Conservation (phyloP, 148 eudicot species). For the Chenopodium quinoa region DNA sequence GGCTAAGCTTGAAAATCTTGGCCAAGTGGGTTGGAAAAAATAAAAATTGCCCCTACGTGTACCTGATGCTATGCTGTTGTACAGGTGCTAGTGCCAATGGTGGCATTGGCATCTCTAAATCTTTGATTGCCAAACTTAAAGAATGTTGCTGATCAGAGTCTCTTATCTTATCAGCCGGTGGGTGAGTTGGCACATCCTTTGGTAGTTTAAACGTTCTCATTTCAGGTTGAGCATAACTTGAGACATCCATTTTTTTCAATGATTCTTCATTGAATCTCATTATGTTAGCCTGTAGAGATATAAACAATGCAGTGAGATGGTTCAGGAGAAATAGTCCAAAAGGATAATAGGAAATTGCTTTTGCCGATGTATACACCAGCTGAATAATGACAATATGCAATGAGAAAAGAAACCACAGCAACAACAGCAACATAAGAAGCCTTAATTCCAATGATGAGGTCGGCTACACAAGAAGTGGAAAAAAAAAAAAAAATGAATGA, state of each 20-base stretch:
- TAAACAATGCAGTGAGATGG: neutral
- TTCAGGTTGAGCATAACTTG: conserved; percentile 39
- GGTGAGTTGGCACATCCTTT: conserved; percentile 24
- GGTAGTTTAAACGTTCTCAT: conserved; percentile 38
- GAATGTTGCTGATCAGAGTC: conserved; percentile 30
- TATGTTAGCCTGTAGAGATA: conserved; percentile 75
- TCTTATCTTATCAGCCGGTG: conserved; percentile 20
- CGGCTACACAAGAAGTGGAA: neutral
- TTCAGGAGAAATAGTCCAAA: neutral
- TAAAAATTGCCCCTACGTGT: neutral
- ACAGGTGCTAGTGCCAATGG: conserved; percentile 85
- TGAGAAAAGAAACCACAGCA: neutral
- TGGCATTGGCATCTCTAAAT: conserved; percentile 95
- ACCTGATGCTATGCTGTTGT: conserved; percentile 60
- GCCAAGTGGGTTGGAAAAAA: neutral
- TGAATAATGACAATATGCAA: neutral
- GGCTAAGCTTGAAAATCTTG: neutral
- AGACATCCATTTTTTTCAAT: conserved; percentile 53
- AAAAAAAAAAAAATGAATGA: too few relatives aligned
- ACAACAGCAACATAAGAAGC: neutral
- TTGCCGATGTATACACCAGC: neutral
- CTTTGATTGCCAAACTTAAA: conserved; percentile 35
- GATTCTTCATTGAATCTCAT: conserved; percentile 77
- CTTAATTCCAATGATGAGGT: too few relatives aligned
- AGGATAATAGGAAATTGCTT: neutral